A percentile compares a stretch with the other conserved stretches of the same genome.
Evolutionary conservation across 768 basidiomycete genomes (phyloP).

Genomic region (Tephrocybe sp.): DNA sequence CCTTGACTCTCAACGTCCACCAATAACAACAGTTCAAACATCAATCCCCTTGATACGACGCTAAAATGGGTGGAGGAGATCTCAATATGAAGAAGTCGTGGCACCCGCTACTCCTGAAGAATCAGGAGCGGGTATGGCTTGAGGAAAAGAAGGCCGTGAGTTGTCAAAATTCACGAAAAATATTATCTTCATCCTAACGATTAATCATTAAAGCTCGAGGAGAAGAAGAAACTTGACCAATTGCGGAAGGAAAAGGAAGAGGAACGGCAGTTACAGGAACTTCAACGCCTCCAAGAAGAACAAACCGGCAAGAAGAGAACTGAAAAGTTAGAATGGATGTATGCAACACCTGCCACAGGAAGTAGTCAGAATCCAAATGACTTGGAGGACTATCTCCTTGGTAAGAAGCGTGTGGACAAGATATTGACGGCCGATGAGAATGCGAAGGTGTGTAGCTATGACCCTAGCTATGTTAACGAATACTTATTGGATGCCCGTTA

Average conservation of each 20-base stretch:
- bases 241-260: constrained; percentile 97
- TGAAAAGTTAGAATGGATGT: constrained; percentile 99
- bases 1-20: not conserved
- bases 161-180: constrained; percentile 13
- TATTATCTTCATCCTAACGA: constrained; percentile 13
- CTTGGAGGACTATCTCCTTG: constrained; percentile 92
- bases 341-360: constrained; percentile 95
- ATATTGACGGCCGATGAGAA: constrained; percentile 90
- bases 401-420: constrained; percentile 97
- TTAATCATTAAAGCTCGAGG: constrained; percentile 69
- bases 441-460: constrained; percentile 60
- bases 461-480: not conserved
- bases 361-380: constrained; percentile 84
- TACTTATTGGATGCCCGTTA: constrained; percentile 25
- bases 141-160: constrained; percentile 95
- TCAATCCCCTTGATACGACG: constrained; percentile 11
- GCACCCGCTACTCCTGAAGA: constrained; percentile 97
- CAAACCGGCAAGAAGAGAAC: constrained; percentile 92
- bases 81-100: constrained; percentile 99
- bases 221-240: constrained; percentile 97
- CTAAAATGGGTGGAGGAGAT: constrained; percentile 97
- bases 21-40: not conserved
- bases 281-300: constrained; percentile 93
- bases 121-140: constrained; percentile 99
- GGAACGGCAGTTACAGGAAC: constrained; percentile 92